Conservation (phyloP, 2,329 filamentous ascomycete genomes). For the Dactylellina haptotyla region DNA sequence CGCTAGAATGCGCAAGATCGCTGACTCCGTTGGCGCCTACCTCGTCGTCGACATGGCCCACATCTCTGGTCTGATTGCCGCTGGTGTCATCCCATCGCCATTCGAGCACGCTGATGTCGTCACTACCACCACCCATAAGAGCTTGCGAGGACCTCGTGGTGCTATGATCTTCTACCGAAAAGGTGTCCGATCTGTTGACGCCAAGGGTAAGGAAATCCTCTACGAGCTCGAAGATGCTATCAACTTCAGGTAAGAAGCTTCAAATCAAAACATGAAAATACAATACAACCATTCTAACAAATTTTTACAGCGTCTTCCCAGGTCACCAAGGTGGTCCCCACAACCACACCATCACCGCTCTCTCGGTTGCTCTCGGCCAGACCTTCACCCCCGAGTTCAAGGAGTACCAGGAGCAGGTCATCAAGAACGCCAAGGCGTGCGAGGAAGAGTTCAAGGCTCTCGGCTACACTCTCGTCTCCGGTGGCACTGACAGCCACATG, state of each 20-base stretch:
- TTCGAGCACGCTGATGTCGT: constrained; percentile 95
- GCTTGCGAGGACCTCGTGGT: constrained; percentile 92
- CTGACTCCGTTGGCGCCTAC: constrained; percentile 92
- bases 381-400: constrained; percentile 90
- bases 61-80: constrained; percentile 94
- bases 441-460: constrained; percentile 84
- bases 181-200: constrained; percentile 86
- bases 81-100: constrained; percentile 90
- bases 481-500: constrained; percentile 97
- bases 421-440: constrained; percentile 91
- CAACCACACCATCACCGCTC: constrained; percentile 99
- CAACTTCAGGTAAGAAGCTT: constrained; percentile 74
- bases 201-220: constrained; percentile 88
- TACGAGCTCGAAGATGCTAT: constrained; percentile 96
- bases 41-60: constrained; percentile 98
- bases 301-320: constrained; percentile 78
- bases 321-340: constrained; percentile 98
- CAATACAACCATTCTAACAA: not conserved
- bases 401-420: constrained; percentile 89
- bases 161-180: constrained; percentile 99
- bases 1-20: constrained; percentile 92
- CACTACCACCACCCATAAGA: constrained; percentile 99
- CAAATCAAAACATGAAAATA: not conserved
- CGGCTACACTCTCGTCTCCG: constrained; percentile 92
- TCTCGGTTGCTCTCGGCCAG: constrained; percentile 94